Base-by-base conservation (phyloP, 2,329 filamentous ascomycete species). In the Fusarium robinianum region DNA sequence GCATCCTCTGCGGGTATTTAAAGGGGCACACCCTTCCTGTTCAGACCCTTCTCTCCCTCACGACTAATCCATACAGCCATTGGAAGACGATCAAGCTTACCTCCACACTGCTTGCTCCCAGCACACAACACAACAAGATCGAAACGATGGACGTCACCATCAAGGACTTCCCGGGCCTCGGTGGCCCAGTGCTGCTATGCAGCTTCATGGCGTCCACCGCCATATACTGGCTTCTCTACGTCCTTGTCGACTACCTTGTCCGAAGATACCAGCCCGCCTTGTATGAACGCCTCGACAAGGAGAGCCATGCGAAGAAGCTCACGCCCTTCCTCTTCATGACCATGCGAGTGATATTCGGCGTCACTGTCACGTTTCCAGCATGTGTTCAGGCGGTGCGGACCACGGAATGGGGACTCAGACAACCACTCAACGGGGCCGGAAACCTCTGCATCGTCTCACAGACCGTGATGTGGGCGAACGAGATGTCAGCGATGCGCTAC, bases 291-390 rank as follows among this genome's bases (percentile, higher is more conserved):
- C 46, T 60, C 11, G 23, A 47, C 8, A 6, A 15, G 8, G 41
- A 57, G 22, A 44, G 50, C 18, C 26, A 42, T n/a, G 3, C 40
- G 4, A 51, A 44, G 23, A 53, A 41, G 26, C 51, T 62, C 14
- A 30, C 39, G 1, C 56, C 56, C 6, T 8, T 55, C 22, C 30
- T 62, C 1, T 27, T 55, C 12, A 41, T 58, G 19, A 26, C 47
- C 1, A 30, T 58, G 8, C 52, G 61, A 5, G 49, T 47, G 27
- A 24, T 67, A 25, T 58, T 68, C 34, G 62, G 67, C 18, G 46
- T 66, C 21, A 35, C 53, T 25, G n/a, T 59, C 12, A 49, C 48
- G 4, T 37, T 51, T 9, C 60, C 51, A 7, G 51, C 46, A 1
- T 63, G 55, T 27, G 5, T 51, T 5, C 24, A 51, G 9, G 61